These are phyloP conservation scores for Pholiota conissans DNA, from an alignment of 768 basidiomycete genomes.

Conservation along the genomic window DNA sequence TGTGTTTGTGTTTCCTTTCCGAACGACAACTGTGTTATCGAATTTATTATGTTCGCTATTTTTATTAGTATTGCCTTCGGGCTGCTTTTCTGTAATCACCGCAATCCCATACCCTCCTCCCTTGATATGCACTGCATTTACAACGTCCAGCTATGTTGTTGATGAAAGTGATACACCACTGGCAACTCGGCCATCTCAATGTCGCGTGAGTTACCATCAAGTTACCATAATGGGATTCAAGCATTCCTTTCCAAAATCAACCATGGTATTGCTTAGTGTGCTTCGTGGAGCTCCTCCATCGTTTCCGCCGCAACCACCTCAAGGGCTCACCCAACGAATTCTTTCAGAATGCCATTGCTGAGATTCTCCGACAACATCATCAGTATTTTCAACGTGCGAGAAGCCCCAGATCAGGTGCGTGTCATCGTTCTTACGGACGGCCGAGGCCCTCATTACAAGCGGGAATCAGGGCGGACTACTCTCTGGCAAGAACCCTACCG, in stretches of 20 bases:
- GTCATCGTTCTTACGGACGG: neutral
- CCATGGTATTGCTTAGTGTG: too few relatives aligned
- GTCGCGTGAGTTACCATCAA: too few relatives aligned
- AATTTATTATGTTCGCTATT: neutral
- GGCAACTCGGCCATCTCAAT: too few relatives aligned
- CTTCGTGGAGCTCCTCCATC: neutral
- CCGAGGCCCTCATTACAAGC: neutral
- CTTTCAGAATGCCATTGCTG: conserved; percentile 33
- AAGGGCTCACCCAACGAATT: conserved; percentile 25
- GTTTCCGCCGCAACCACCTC: neutral
- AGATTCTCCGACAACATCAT: conserved; percentile 24
- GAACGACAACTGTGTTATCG: neutral
- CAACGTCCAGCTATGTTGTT: too few relatives aligned
- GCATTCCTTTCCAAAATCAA: too few relatives aligned
- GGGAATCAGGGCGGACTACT: conserved; percentile 68
- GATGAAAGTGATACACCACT: too few relatives aligned
- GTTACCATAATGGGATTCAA: too few relatives aligned
- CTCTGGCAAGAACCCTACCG: conserved; percentile 70
- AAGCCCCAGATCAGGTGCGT: conserved; percentile 41
- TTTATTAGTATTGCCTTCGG: neutral
- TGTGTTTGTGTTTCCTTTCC: neutral
- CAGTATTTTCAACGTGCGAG: conserved; percentile 23
- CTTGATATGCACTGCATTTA: neutral
- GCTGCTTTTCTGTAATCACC: neutral
- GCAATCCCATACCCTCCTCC: neutral